These are phyloP conservation scores for Cystoisospora suis DNA, from an alignment of 169 alveolate species.

Conservation along the genomic window DNA sequence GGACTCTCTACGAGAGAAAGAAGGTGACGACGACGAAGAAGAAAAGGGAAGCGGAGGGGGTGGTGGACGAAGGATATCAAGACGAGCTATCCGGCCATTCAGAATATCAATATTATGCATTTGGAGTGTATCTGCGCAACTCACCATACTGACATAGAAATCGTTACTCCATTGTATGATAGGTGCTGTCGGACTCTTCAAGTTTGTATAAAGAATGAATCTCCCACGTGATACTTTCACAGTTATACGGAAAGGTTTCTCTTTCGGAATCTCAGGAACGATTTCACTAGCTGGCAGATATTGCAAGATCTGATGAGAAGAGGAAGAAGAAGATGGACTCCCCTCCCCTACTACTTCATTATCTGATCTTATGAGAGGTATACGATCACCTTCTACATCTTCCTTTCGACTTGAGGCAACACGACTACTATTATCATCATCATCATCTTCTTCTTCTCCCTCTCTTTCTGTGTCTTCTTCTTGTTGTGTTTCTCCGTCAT, in stretches of 20 bases:
- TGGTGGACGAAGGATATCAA: not conserved
- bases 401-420: too few relatives aligned
- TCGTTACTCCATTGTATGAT: slow-evolving; percentile 72
- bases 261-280: not conserved
- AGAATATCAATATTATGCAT: not conserved
- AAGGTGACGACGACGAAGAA: not conserved
- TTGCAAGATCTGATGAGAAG: not conserved
- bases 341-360: too few relatives aligned
- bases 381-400: not conserved
- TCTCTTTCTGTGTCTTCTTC: too few relatives aligned
- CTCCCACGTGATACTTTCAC: slow-evolving; percentile 45
- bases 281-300: not conserved
- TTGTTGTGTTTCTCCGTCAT: too few relatives aligned
- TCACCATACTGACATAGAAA: slow-evolving; percentile 66
- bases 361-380: not conserved
- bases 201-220: slow-evolving; percentile 71
- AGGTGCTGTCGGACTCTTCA: slow-evolving; percentile 71
- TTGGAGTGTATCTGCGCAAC: not conserved
- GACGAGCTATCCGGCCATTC: slow-evolving; percentile 25
- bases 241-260: slow-evolving; percentile 51
- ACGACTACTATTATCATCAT: too few relatives aligned
- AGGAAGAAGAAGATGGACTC: not conserved
- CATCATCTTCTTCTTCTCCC: too few relatives aligned
- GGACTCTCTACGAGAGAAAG: not conserved
- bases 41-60: not conserved